These are phyloP conservation scores for Leccinum boreale DNA, from an alignment of 768 basidiomycete genomes.

Conservation along the genomic window DNA sequence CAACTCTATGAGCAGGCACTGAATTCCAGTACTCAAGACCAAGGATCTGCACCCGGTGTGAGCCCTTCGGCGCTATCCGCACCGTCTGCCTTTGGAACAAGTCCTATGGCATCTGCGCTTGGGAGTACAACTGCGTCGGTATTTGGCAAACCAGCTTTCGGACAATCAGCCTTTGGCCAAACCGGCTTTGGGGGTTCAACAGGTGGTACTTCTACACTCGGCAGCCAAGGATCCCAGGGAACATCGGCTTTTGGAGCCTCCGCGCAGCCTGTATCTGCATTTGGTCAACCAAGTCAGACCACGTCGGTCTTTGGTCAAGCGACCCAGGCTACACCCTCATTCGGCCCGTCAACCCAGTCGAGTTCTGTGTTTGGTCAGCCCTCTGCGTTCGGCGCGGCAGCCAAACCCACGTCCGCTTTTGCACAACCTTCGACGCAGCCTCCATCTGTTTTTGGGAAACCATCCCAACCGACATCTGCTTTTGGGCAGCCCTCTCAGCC, in stretches of 20 bases:
- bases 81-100: constrained; percentile 39
- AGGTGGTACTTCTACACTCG: constrained; percentile 21
- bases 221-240: constrained; percentile 23
- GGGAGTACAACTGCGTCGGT: constrained; percentile 25
- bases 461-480: constrained; percentile 31
- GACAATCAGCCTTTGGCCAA: constrained; percentile 40
- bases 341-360: constrained; percentile 32
- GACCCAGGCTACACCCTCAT: constrained; percentile 23
- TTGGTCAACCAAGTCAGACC: constrained; percentile 36
- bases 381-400: constrained; percentile 34
- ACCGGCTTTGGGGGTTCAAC: constrained; percentile 25
- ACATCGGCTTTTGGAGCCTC: constrained; percentile 36
- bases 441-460: constrained; percentile 32
- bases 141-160: constrained; percentile 32
- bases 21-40: constrained; percentile 36
- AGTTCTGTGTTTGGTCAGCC: constrained; percentile 38
- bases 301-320: constrained; percentile 38
- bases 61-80: constrained; percentile 24
- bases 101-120: constrained; percentile 30
- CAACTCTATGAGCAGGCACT: constrained; percentile 53
- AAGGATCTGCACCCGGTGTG: constrained; percentile 9
- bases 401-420: constrained; percentile 26
- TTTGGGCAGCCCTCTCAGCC: constrained; percentile 35
- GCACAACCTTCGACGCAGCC: constrained; percentile 29
- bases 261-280: constrained; percentile 32